Evolutionary conservation across 257 asterid species (phyloP).

Genomic region (Coffea canephora): DNA sequence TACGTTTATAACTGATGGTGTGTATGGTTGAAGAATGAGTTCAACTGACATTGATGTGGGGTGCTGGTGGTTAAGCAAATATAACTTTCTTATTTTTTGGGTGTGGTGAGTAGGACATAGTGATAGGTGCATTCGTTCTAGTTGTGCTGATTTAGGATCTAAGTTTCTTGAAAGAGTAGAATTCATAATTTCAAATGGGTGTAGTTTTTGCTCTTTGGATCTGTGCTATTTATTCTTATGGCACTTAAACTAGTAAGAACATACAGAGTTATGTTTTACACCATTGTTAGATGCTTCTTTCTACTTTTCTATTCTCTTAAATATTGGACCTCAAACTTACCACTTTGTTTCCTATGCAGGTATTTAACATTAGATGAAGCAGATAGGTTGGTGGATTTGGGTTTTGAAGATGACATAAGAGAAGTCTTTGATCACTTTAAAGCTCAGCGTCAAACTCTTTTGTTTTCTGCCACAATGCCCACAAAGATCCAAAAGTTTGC

Average conservation of each 20-base stretch:
- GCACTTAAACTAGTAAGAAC: too few relatives aligned
- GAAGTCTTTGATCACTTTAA: conserved; percentile 91
- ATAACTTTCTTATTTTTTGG: too few relatives aligned
- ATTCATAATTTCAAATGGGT: background rate
- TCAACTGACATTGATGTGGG: background rate
- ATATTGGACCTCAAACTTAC: background rate
- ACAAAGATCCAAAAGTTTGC: conserved; percentile 82
- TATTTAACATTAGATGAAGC: conserved; percentile 75
- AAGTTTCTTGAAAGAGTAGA: background rate
- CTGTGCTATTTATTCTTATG: background rate
- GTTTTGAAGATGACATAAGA: conserved; percentile 84
- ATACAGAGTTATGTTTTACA: background rate
- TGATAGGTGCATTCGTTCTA: background rate
- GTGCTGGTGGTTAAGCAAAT: background rate
- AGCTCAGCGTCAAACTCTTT: conserved; percentile 86
- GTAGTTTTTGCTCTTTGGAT: background rate
- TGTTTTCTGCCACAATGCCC: conserved; percentile 92
- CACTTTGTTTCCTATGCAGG: conserved; percentile 32
- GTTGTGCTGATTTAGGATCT: background rate
- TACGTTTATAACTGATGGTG: background rate
- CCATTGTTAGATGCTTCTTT: background rate
- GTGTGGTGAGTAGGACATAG: too few relatives aligned
- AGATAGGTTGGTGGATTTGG: conserved; percentile 75
- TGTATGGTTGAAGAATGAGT: background rate
- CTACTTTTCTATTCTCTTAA: background rate